Evolutionary conservation across 768 basidiomycete species (phyloP), one percentile per base, ranked within the genome.

Genomic region (Suillus subalutaceus): DNA sequence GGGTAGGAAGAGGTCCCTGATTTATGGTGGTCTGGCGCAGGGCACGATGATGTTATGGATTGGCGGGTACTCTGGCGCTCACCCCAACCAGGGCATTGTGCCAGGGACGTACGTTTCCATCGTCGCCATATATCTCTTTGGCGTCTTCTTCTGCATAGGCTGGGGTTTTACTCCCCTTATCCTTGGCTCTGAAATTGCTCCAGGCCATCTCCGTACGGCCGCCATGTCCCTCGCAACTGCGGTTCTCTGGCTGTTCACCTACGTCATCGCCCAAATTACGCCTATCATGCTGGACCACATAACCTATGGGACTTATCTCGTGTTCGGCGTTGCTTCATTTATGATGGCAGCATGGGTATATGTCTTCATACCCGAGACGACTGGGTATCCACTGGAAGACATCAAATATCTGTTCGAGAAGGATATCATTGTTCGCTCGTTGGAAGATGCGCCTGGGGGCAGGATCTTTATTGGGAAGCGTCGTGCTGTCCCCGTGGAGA

Each of bases 351-450:
- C 63, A n/a, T 82, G 73, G 78, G 75, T 72, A 53, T 77, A 79
- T 71, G 66, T 69, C 18, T 75, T 77, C 56, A 72, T 82, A 6
- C 81, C 81, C 0, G 81, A 82, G 71, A 82, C 81, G 58, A 79
- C 70, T 18, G 77, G 79, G 12, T 74, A 79, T 41, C 75, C 78
- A 48, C 73, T 82, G 40, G 81, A 82, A 72, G 79, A 82, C 38
- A 72, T 82, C 44, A 69, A 66, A 37, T 76, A 69, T 65, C 43
- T 82, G 30, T 81, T 82, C 38, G 77, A 79, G 60, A 67, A 67
- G 61, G 74, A 79, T 3, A 58, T 73, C n/a, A 70, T 76, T 65
- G 38, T 76, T 35, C 66, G 79, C 35, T 72, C 70, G 20, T 53
- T 79, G 23, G 65, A 75, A 63, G 79, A 79, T 18, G 77, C 79